Evolutionary conservation across 257 asterid species (phyloP).

Genomic region (Avicennia marina): DNA sequence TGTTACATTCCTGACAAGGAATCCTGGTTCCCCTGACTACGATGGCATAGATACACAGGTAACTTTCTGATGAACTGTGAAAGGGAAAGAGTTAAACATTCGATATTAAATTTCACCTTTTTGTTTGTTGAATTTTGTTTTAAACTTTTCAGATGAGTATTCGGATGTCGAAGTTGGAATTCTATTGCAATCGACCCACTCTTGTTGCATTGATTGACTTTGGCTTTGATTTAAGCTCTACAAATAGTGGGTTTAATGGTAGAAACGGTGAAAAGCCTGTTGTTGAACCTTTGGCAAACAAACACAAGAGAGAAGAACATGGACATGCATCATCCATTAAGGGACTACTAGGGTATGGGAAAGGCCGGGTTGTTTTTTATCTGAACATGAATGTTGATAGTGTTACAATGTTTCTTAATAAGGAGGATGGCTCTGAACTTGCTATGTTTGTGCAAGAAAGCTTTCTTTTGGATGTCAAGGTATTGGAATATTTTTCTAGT

Average conservation of each 20-base stretch:
- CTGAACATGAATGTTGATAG: slow-evolving; percentile 92
- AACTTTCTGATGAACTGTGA: slow-evolving; percentile 21
- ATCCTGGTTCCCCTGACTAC: slow-evolving; percentile 76
- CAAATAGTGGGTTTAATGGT: slow-evolving; percentile 30
- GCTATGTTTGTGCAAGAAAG: slow-evolving; percentile 98
- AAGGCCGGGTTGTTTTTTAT: slow-evolving; percentile 82
- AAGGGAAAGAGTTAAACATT: slow-evolving; percentile 3
- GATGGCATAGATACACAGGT: slow-evolving; percentile 98
- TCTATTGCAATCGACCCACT: slow-evolving; percentile 94
- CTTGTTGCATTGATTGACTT: slow-evolving; percentile 89
- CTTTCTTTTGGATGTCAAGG: slow-evolving; percentile 88
- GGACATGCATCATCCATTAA: slow-evolving; percentile 53
- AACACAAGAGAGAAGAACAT: slow-evolving; percentile 61
- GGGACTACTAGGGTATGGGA: slow-evolving; percentile 90
- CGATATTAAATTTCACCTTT: background rate
- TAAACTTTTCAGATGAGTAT: slow-evolving; percentile 74
- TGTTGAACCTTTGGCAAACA: slow-evolving; percentile 39
- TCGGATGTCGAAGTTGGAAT: slow-evolving; percentile 93
- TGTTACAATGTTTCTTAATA: slow-evolving; percentile 85
- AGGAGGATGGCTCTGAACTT: slow-evolving; percentile 94
- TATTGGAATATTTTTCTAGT: slow-evolving; percentile 18
- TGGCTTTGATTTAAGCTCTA: slow-evolving; percentile 65
- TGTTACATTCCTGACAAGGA: slow-evolving; percentile 57
- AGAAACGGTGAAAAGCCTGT: slow-evolving; percentile 27
- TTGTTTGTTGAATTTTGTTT: slow-evolving; percentile 24